Evolutionary conservation across 2,329 filamentous ascomycete species (phyloP).

Genomic region (Ophiocordyceps polyrhachis-furcata): DNA sequence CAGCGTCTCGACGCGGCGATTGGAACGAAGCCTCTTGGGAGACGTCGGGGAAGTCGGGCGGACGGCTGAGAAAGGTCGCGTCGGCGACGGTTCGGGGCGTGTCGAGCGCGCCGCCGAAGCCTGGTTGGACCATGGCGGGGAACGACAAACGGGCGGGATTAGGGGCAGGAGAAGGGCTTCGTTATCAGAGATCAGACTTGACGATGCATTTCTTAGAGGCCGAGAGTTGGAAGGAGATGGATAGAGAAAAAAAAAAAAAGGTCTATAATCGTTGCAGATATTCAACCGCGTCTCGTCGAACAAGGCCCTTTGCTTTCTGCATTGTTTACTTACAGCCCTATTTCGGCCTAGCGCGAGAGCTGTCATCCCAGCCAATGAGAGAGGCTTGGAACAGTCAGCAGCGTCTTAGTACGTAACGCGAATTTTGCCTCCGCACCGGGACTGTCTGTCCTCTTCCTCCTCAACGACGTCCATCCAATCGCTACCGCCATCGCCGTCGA

Average conservation of each 20-base stretch:
- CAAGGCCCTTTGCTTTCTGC: neutral
- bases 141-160: neutral
- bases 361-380: neutral
- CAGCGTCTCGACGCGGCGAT: constrained; percentile 49
- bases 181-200: neutral
- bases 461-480: too few species aligned
- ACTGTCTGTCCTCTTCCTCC: too few species aligned
- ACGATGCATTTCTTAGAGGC: neutral
- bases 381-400: neutral
- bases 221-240: too few species aligned
- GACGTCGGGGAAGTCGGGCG: constrained; percentile 55
- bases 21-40: constrained; percentile 78
- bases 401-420: neutral
- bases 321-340: constrained; percentile 24
- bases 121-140: constrained; percentile 41
- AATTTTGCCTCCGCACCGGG: too few species aligned
- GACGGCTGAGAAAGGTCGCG: constrained; percentile 56
- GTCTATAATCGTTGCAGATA: neutral
- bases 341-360: constrained; percentile 15
- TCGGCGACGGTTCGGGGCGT: constrained; percentile 76
- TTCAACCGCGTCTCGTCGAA: neutral
- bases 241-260: neutral
- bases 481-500: too few species aligned
- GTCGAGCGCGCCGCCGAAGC: constrained; percentile 47
- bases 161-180: neutral